Evolutionary conservation across 1,284 basidiomycete species (phyloP).

Genomic region (Ustilago loliicola): DNA sequence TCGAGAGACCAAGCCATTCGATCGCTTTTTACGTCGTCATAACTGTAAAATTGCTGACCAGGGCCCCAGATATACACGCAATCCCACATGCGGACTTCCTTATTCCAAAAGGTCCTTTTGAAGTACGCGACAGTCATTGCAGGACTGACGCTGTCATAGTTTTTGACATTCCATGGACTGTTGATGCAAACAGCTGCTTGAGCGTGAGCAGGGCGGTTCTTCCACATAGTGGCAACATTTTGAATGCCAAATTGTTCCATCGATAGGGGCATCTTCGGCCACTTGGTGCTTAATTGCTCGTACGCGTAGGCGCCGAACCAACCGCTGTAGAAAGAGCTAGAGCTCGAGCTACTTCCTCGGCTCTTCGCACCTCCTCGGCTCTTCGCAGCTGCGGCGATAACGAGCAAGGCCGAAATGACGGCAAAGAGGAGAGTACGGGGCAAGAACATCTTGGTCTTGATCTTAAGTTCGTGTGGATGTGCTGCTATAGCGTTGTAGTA

Average conservation of each 20-base stretch:
- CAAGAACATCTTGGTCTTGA: neutral
- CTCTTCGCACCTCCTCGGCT: slow-evolving; percentile 1
- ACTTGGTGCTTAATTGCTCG: slow-evolving; percentile 1
- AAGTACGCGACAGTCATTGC: slow-evolving; percentile 16
- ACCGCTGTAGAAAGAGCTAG: too few species aligned
- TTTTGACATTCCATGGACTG: slow-evolving; percentile 16
- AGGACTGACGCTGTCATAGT: slow-evolving; percentile 13
- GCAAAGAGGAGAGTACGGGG: neutral
- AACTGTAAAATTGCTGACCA: slow-evolving; percentile 15
- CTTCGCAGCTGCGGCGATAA: slow-evolving; percentile 3
- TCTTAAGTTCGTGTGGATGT: neutral
- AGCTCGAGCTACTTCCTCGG: neutral
- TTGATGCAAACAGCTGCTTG: slow-evolving; percentile 20
- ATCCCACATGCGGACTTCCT: slow-evolving; percentile 14
- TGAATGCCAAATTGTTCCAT: slow-evolving; percentile 9
- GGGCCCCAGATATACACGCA: slow-evolving; percentile 28
- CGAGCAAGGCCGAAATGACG: neutral
- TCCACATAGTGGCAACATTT: slow-evolving; percentile 12
- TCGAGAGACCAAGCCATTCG: slow-evolving; percentile 13
- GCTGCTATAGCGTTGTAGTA: neutral
- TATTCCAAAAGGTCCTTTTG: neutral
- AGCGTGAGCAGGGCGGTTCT: slow-evolving; percentile 13
- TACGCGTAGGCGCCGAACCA: slow-evolving; percentile 9
- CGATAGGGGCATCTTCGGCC: slow-evolving; percentile 1
- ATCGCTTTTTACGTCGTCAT: slow-evolving; percentile 7